Percentiles rank a stretch among this genome's conserved stretches.
phyloP scores from a whole-genome alignment of 2,329 filamentous ascomycete genomes.

The Phialemoniopsis sp. region DNA sequence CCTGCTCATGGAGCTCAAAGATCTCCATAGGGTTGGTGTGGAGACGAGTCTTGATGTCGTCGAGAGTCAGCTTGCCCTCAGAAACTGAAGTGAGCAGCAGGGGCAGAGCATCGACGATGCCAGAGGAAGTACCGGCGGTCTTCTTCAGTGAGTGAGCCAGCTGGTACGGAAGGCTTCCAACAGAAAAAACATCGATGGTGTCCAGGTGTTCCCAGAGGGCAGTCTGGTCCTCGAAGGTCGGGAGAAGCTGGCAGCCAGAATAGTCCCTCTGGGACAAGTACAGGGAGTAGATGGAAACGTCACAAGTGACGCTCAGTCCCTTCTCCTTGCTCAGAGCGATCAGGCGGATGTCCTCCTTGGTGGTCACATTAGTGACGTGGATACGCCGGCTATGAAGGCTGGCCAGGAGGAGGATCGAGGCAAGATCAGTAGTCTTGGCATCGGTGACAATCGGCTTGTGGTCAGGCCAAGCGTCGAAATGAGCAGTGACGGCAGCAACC shows the following conservation, averaged over 20 bases:
- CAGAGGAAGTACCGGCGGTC: conserved; percentile 54
- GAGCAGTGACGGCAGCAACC: conserved; percentile 72
- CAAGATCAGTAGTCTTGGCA: conserved; percentile 74
- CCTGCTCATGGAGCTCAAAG: conserved; percentile 77
- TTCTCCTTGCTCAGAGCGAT: conserved; percentile 77
- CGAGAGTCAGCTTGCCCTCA: conserved; percentile 68
- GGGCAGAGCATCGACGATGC: conserved; percentile 70
- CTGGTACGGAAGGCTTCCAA: conserved; percentile 76
- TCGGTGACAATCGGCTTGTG: conserved; percentile 80
- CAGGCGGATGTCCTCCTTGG: conserved; percentile 72
- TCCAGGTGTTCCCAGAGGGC: conserved; percentile 70
- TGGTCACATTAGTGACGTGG: conserved; percentile 77
- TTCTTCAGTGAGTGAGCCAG: conserved; percentile 54
- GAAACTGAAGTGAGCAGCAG: conserved; percentile 72
- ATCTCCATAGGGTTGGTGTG: conserved; percentile 78
- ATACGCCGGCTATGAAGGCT: conserved; percentile 75
- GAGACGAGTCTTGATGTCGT: conserved; percentile 67
- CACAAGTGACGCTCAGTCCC: conserved; percentile 77
- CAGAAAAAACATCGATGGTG: conserved; percentile 74
- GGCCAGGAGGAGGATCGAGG: conserved; percentile 74
- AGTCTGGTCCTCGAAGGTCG: conserved; percentile 63
- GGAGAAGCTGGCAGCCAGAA: conserved; percentile 62
- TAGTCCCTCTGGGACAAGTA: conserved; percentile 71
- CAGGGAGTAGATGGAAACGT: conserved; percentile 75
- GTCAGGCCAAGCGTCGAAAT: conserved; percentile 73